Evolutionary conservation across 2,329 filamentous ascomycete genomes (phyloP), one percentile per base, ranked within the genome.

Genomic region (Venturia pyrina): DNA sequence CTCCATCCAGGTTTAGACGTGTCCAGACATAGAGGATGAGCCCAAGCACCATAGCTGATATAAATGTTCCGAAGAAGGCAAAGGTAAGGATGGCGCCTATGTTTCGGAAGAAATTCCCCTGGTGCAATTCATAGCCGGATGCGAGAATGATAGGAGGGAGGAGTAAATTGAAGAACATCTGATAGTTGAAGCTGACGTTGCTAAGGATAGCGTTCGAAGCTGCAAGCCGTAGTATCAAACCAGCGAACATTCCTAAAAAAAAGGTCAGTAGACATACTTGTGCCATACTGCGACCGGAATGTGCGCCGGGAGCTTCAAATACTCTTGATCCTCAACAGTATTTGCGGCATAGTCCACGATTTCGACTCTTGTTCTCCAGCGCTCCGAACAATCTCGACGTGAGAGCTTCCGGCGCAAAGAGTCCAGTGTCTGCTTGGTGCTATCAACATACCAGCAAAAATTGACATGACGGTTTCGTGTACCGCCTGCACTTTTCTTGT

Each of bases 121-220:
- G 95, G 76, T 99, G 95, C 68, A 99, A 79, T 78, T 99, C 95
- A 79, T 98, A 99, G 65, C 95, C 95, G 19, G 93, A 97, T 19
- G 93, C 93, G 37, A 99, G 84, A 75, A 99, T 99, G 75, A 99
- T 99, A 66, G 95, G 95, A 46, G 95, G 95, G n/a, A 99, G 89
- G 15, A 99, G 86, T 59, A 99, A 85, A 77, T 99, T 99, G 83
- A 99, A 99, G 83, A 99, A 99, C 82, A 98, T 96, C 75, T 98
- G 93, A 76, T 97, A 97, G 80, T 98, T 90, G 82, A 99, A 99
- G 77, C 89, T 96, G 73, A 99, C 92, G 69, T 91, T 87, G 74
- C 90, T 90, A 76, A 93, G 89, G 72, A 99, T 92, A 69, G 89
- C 91, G 68, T 91, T 88, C 70, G 89, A 88, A 64, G 89, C 88